Base-by-base conservation (phyloP, 148 eudicot species). In the Gaultheria prostrata region DNA sequence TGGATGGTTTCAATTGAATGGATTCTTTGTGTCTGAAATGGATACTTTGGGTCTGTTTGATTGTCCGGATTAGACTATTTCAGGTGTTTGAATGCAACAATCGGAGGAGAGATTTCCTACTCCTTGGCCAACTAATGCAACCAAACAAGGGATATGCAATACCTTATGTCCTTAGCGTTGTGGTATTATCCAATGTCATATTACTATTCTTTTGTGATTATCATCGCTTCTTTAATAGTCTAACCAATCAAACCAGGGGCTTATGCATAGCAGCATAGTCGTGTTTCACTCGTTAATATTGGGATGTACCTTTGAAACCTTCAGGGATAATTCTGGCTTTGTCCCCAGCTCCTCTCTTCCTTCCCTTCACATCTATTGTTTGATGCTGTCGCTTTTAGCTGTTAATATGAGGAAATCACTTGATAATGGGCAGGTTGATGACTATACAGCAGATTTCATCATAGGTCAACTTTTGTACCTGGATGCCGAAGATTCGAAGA, bases 381-480 rank as follows among this genome's bases (percentile, higher is more conserved):
- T 11, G 12, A 75, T 15, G 24, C 15, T 46, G 77, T 8, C 20
- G 5, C 28, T 83, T 83, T 45, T 61, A 3, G 21, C 24, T 78
- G 54, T 83, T 83, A 46, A 56, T 80, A 33, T 69, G 10, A 5
- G 21, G 24, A 33, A 73, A 80, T 80, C 69, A 65, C 28, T 46
- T 86, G 85, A 28, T 83, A 84, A 82, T 87, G 73, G 9, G 85
- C 95, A 97, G 99, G 88, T 97, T 49, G 98, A 97, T 85, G 96
- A 93, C 76, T 84, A 89, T 71, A 87, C 94, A 30, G 98, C 99
- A 43, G 99, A 97, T 89, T 97, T 95, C 84, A 85, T 97, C 85
- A 91, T 97, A 56, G 93, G 91, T 82, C 98, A 97, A 89, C 95
- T 97, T 65, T 88, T 97, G 63, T 87, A 93, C 78, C 92, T 97